A percentile compares a stretch with the other conserved stretches of the same genome.
These are phyloP conservation scores for Pleurotus giganteus DNA, from an alignment of 768 basidiomycete species.

Conservation along the genomic window DNA sequence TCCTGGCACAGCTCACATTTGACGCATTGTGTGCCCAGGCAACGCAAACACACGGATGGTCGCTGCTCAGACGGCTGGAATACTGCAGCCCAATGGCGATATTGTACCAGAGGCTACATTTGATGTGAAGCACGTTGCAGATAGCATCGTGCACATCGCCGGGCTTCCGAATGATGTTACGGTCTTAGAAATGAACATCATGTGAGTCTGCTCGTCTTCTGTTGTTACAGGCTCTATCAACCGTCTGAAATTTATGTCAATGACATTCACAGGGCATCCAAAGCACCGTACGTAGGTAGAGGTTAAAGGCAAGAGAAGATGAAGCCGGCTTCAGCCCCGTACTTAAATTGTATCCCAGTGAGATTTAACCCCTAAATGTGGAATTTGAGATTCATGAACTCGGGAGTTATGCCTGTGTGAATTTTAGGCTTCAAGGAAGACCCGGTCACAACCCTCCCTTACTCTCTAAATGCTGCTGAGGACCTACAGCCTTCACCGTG, in stretches of 20 bases:
- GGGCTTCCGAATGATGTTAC: slow-evolving; percentile 66
- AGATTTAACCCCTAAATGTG: too few relatives aligned
- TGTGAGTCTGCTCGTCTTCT: slow-evolving; percentile 42
- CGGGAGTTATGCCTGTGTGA: too few relatives aligned
- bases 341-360: not conserved
- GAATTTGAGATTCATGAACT: too few relatives aligned
- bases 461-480: too few relatives aligned
- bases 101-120: slow-evolving; percentile 59
- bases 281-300: slow-evolving; percentile 27
- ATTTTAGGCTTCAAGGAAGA: too few relatives aligned
- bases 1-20: not conserved
- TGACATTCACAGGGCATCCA: slow-evolving; percentile 19
- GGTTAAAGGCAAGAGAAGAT: slow-evolving; percentile 16
- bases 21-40: slow-evolving; percentile 33
- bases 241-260: not conserved
- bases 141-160: slow-evolving; percentile 70
- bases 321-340: not conserved
- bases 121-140: slow-evolving; percentile 69
- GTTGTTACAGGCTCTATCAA: not conserved
- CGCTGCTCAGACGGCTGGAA: slow-evolving; percentile 41
- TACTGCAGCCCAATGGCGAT: slow-evolving; percentile 68
- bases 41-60: slow-evolving; percentile 72
- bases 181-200: slow-evolving; percentile 69
- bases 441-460: too few relatives aligned
- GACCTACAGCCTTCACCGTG: too few relatives aligned